Conservation (phyloP, 805 yeast species). For the Naumovozyma castellii region DNA sequence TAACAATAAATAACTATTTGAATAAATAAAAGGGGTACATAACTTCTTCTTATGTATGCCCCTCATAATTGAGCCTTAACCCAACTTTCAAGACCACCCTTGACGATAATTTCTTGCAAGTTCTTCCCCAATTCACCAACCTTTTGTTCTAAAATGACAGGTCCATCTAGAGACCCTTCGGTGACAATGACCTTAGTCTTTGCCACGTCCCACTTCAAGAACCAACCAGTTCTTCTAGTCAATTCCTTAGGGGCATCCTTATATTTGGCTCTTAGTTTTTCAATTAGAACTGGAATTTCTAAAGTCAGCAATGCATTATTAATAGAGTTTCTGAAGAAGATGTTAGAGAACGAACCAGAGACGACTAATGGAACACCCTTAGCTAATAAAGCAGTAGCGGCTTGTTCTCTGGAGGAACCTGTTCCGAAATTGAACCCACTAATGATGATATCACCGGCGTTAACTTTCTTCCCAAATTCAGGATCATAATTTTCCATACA, state of each 20-base stretch:
- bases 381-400: constrained; percentile 95
- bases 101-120: constrained; percentile 90
- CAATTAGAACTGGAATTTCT: constrained; percentile 83
- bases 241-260: constrained; percentile 48
- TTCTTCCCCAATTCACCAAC: constrained; percentile 95
- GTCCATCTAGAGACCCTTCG: constrained; percentile 43
- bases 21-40: constrained; percentile 3
- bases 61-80: constrained; percentile 60
- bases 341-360: constrained; percentile 95
- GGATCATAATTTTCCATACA: constrained; percentile 98
- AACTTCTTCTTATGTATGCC: too few relatives aligned
- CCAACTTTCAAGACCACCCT: constrained; percentile 99
- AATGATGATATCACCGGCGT: constrained; percentile 80
- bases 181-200: constrained; percentile 70
- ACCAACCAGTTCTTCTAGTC: constrained; percentile 93
- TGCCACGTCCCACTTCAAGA: constrained; percentile 85
- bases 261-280: constrained; percentile 64
- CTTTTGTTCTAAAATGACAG: constrained; percentile 63
- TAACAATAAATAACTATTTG: constrained; percentile 1
- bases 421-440: constrained; percentile 96
- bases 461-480: constrained; percentile 73
- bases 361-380: constrained; percentile 88
- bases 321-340: constrained; percentile 89
- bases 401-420: constrained; percentile 97
- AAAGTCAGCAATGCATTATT: constrained; percentile 90